Evolutionary conservation across 2,329 filamentous ascomycete species (phyloP).

Genomic region (Allantophomopsis lycopodina): DNA sequence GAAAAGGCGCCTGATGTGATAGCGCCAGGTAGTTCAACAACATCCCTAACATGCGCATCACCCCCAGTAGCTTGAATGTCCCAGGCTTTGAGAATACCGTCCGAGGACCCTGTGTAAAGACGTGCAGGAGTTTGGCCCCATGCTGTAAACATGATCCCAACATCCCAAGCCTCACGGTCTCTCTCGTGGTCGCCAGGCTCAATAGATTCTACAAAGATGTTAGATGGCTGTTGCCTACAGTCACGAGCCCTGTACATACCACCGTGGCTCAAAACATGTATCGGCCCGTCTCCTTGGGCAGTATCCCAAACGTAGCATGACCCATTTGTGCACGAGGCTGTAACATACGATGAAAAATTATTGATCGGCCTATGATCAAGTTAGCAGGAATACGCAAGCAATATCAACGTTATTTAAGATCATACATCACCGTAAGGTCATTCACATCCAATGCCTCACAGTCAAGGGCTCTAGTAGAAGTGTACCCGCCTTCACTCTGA

Average conservation of each 20-base stretch:
- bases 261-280: slow-evolving; percentile 41
- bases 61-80: slow-evolving; percentile 31
- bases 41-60: slow-evolving; percentile 32
- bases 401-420: slow-evolving; percentile 3
- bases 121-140: slow-evolving; percentile 43
- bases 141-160: slow-evolving; percentile 48
- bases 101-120: slow-evolving; percentile 50
- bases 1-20: slow-evolving; percentile 46
- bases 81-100: slow-evolving; percentile 50
- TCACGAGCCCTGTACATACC: slow-evolving; percentile 9
- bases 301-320: slow-evolving; percentile 52
- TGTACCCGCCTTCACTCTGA: slow-evolving; percentile 22
- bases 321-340: slow-evolving; percentile 47
- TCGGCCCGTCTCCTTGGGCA: slow-evolving; percentile 35
- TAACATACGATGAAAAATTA: slow-evolving; percentile 33
- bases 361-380: slow-evolving; percentile 32
- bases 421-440: slow-evolving; percentile 38
- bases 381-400: slow-evolving; percentile 9
- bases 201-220: slow-evolving; percentile 11
- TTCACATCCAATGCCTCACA: slow-evolving; percentile 48
- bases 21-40: slow-evolving; percentile 39
- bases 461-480: slow-evolving; percentile 39
- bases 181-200: slow-evolving; percentile 15
- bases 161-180: slow-evolving; percentile 36
- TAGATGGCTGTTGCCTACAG: slow-evolving; percentile 1